These are phyloP conservation scores for Tuber aestivum DNA, from an alignment of 495 filamentous ascomycete species.

Conservation along the genomic window DNA sequence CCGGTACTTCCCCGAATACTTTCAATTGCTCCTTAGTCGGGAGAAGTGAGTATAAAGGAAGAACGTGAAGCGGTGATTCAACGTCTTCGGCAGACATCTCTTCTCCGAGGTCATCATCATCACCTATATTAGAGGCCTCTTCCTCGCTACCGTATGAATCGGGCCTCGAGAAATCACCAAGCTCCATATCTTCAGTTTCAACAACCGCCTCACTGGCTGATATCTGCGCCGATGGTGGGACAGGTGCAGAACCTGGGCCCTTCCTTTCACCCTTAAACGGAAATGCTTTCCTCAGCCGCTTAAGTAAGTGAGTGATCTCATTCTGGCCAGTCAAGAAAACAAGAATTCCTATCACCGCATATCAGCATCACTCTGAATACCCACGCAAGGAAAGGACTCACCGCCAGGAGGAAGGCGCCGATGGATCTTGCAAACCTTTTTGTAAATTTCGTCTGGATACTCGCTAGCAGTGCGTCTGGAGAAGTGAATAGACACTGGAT, in stretches of 20 bases:
- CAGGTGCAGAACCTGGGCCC: conserved; percentile 47
- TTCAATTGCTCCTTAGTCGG: conserved; percentile 85
- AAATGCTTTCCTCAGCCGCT: conserved; percentile 68
- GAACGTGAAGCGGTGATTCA: conserved; percentile 53
- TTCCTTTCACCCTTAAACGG: conserved; percentile 47
- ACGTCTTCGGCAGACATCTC: conserved; percentile 52
- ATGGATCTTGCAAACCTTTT: conserved; percentile 83
- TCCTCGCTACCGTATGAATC: conserved; percentile 43
- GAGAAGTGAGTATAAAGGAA: conserved; percentile 91
- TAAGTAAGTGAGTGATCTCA: conserved; percentile 75
- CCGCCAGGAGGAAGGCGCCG: conserved; percentile 77
- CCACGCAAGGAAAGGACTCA: conserved; percentile 3
- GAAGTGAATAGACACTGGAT: conserved; percentile 85
- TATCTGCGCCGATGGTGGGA: conserved; percentile 62
- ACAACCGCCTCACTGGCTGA: conserved; percentile 71
- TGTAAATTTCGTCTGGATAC: conserved; percentile 82
- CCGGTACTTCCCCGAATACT: conserved; percentile 85
- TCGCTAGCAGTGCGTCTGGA: conserved; percentile 73
- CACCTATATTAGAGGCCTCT: conserved; percentile 51
- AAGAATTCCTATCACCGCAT: conserved; percentile 57
- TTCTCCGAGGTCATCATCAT: conserved; percentile 47
- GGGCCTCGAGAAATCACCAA: conserved; percentile 54
- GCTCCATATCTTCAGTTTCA: conserved; percentile 81
- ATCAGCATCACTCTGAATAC: conserved; percentile 12
- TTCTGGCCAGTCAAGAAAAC: conserved; percentile 94